A percentile compares a stretch with the other conserved stretches of the same genome.
Conservation (phyloP, 768 basidiomycete genomes). For the Xerocomellus chrysenteron region DNA sequence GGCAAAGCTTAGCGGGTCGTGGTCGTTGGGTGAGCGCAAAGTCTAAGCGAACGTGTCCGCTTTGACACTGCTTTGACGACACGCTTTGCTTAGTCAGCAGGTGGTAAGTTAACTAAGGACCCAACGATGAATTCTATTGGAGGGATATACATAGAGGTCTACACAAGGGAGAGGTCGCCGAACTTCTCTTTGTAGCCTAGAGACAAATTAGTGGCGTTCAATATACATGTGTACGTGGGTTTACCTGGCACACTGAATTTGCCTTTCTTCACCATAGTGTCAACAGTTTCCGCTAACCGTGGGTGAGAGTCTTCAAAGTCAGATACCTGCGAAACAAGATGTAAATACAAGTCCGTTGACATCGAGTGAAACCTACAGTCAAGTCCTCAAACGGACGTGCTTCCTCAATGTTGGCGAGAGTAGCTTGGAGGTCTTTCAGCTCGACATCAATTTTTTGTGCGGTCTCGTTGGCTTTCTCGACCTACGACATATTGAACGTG, state of each 20-base stretch:
- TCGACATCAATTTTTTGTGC: conserved; percentile 88
- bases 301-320: conserved; percentile 94
- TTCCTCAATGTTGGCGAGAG: conserved; percentile 95
- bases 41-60: conserved; percentile 9
- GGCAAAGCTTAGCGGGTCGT: not conserved
- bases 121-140: conserved; percentile 19
- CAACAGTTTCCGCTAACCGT: conserved; percentile 84
- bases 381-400: conserved; percentile 97
- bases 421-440: conserved; percentile 86
- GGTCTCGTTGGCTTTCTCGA: conserved; percentile 87
- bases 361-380: conserved; percentile 58
- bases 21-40: conserved; percentile 6
- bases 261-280: conserved; percentile 95
- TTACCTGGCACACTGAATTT: conserved; percentile 97
- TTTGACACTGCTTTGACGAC: not conserved
- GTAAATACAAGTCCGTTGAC: not conserved
- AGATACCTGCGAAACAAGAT: conserved; percentile 54
- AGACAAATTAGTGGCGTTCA: conserved; percentile 2
- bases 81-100: conserved; percentile 25
- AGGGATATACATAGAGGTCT: conserved; percentile 36
- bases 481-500: conserved; percentile 42
- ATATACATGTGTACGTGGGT: conserved; percentile 4
- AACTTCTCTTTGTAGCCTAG: conserved; percentile 94
- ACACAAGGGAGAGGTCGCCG: conserved; percentile 91
- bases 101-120: not conserved